These are phyloP conservation scores for Arthrinium puccinioides DNA, from an alignment of 2,329 filamentous ascomycete genomes.

Conservation along the genomic window DNA sequence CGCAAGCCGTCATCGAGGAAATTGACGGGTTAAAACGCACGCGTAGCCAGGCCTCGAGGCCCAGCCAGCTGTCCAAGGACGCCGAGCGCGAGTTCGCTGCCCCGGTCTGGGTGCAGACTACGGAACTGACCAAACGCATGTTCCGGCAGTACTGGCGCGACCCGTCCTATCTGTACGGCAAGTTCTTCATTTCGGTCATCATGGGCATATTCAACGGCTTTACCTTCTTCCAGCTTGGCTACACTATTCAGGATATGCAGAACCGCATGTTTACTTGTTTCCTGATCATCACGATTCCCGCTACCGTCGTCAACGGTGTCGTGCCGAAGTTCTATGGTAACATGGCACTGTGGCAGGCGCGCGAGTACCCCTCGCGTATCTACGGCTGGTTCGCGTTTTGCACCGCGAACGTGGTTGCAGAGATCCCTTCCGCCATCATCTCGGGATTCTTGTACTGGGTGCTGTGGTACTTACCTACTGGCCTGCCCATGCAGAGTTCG, in stretches of 20 bases:
- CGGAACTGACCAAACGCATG: constrained; percentile 60
- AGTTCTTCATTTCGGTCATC: constrained; percentile 64
- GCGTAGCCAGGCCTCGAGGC: constrained; percentile 13
- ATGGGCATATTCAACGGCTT: constrained; percentile 74
- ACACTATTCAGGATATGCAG: constrained; percentile 62
- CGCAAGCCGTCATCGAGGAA: constrained; percentile 50
- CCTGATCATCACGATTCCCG: constrained; percentile 57
- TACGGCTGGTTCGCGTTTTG: constrained; percentile 74
- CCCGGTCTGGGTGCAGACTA: constrained; percentile 53
- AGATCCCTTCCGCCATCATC: constrained; percentile 64
- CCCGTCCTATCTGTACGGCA: constrained; percentile 69
- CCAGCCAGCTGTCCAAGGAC: constrained; percentile 27
- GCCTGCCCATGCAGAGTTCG: constrained; percentile 57
- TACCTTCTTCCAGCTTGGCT: constrained; percentile 65
- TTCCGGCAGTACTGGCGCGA: constrained; percentile 72
- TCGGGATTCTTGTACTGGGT: constrained; percentile 61
- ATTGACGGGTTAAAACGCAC: constrained; percentile 51
- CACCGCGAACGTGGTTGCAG: constrained; percentile 64
- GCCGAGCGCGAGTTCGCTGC: constrained; percentile 59
- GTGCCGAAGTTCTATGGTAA: constrained; percentile 74
- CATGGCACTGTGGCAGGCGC: constrained; percentile 63
- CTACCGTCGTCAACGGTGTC: constrained; percentile 65
- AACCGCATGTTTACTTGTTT: constrained; percentile 71
- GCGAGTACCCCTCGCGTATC: constrained; percentile 67
- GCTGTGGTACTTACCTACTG: constrained; percentile 71